Evolutionary conservation across 352 stramenopile species (phyloP), one percentile per base, ranked within the genome.

Genomic region (Pythium plurisporium): DNA sequence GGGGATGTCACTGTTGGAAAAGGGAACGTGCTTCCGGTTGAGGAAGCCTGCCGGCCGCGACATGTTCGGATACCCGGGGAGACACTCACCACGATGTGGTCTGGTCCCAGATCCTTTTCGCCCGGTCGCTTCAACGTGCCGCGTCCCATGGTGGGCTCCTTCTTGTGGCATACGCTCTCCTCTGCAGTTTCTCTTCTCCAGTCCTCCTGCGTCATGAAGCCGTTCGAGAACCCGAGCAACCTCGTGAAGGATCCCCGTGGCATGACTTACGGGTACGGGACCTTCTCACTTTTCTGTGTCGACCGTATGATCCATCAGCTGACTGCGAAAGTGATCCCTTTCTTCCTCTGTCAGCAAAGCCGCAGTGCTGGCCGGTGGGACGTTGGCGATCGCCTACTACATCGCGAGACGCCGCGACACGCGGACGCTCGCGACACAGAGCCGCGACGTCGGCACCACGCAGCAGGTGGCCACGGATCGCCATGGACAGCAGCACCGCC

Each of bases 401-500:
- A 44, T 70, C 14, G 22, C 44, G 29, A 27, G 34, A 37, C 50
- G 54, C 3, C 63, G 57, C 36, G 47, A 62, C 63, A 67, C 49
- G 14, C 52, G 49, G 30, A n/a, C 31, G 10, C 14, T 53, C 8
- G 45, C 63, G 2, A 55, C 22, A 0, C 45, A 60, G 11, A 37
- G 54, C 36, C 45, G 42, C 17, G 55, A 62, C 33, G 34, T 44
- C 11, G 56, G 57, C 20, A 63, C 63, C 6, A 67, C 59, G 17
- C 57, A 70, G 63, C 57, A 66, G 22, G 63, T 70, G 14, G 63
- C 46, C 8, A 67, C 57, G 7, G 64, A 67, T 44, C 63, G 63
- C 7, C 10, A 48, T 10, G 41, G 55, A 27, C 63, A 70, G 36
- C 63, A 70, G 51, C 63, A 65, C 10, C 61, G 61, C 36, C 31